Evolutionary conservation across 805 yeast species (phyloP).

Genomic region (Candida endomychidarum): DNA sequence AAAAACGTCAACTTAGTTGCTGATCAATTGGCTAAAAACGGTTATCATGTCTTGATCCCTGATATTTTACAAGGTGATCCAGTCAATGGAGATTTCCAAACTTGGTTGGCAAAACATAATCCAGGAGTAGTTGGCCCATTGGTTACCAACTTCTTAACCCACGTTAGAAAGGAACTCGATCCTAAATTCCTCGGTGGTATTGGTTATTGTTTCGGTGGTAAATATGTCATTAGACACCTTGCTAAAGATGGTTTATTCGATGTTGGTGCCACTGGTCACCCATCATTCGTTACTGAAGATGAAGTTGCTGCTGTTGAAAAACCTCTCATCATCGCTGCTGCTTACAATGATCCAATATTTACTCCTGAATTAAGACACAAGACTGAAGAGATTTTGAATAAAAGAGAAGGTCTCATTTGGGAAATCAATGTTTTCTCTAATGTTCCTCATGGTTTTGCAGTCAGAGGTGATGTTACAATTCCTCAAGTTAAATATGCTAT

Average conservation of each 20-base stretch:
- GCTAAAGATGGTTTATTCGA: conserved; percentile 31
- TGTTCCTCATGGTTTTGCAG: conserved; percentile 75
- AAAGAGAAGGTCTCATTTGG: conserved; percentile 47
- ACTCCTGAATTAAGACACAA: conserved; percentile 59
- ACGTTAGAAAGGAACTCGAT: conserved; percentile 39
- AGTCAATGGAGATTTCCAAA: conserved; percentile 16
- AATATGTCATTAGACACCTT: conserved; percentile 56
- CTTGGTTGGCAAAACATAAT: conserved; percentile 60
- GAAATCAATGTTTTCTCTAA: conserved; percentile 63
- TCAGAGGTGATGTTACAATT: conserved; percentile 65
- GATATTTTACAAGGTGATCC: conserved; percentile 64
- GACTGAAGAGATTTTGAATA: conserved; percentile 56
- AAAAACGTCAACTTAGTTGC: conserved; percentile 63
- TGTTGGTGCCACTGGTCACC: conserved; percentile 78
- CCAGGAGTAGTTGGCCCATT: conserved; percentile 48
- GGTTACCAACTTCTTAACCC: conserved; percentile 47
- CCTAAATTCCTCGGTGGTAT: conserved; percentile 48
- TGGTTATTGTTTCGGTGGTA: conserved; percentile 89
- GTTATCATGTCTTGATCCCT: conserved; percentile 68
- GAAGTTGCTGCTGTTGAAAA: conserved; percentile 56
- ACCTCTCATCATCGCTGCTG: conserved; percentile 72
- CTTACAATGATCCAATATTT: conserved; percentile 68
- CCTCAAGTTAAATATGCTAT: conserved; percentile 61
- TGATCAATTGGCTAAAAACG: conserved; percentile 62
- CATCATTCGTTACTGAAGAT: conserved; percentile 66